Evolutionary conservation across 2,329 filamentous ascomycete genomes (phyloP), one percentile per base, ranked within the genome.

Genomic region (Beauveria sp.): DNA sequence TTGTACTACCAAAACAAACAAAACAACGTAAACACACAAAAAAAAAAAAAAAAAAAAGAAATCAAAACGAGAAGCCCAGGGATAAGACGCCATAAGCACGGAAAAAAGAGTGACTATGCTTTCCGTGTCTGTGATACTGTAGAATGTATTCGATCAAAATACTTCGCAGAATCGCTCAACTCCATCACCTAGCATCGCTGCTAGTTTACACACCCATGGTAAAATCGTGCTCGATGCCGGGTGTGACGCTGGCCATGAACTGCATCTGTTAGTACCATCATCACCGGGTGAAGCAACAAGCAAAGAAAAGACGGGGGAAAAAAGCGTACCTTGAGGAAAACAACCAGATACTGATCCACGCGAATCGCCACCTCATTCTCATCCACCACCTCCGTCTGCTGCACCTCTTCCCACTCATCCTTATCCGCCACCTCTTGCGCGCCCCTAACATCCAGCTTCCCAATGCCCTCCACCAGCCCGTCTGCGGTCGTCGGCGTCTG

Each of bases 221-320:
- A 73, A 96, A 97, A 73, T 97, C 93, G 74, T 97, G 91, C 76
- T 97, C 93, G 74, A 99, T 97, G 53, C 92, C 92, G 6, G 94
- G 94, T 18, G 93, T 97, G 50, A 99, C 94, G 68, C 88, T 94
- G 40, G 88, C 87, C 79, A 91, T 90, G 74, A 91, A 91, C 82
- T 84, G 59, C 6, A 37, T 34, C 59, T 5, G 64, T 76, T 66
- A 73, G 72, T 59, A 57, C 3, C 14, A 10, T 9, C n/a, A 22
- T 43, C n/a, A 9, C 12, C 3, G 9, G 20, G 5, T 46, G 5
- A 20, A 44, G 5, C 10, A 24, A 4, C 3, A 22, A 22, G 22
- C 2, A 22, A 20, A 28, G 18, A 20, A 69, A 51, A 18, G 9
- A 12, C 22, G 22, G 22, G 22, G 22, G 2, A 22, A 44, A 16